Evolutionary conservation across 345 rosid species (phyloP), one percentile per base, ranked within the genome.

Genomic region (Gynandropsis gynandra): DNA sequence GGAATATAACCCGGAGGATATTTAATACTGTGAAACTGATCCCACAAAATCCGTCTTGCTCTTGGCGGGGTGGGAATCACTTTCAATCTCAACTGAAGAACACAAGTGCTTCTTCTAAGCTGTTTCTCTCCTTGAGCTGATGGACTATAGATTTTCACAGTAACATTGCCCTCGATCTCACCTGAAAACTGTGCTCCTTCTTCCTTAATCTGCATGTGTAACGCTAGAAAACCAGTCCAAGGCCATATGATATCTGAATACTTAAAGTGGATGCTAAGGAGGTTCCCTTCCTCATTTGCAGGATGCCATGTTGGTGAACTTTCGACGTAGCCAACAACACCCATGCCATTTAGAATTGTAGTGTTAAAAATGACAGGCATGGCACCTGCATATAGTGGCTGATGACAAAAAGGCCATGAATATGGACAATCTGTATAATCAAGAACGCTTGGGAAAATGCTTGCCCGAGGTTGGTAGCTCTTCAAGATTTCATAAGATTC

Each of bases 1-100:
- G 98, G 98, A 60, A 90, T 90, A 72, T 90, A 90, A 45, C 96
- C 98, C 18, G 98, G 98, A 74, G 98, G 98, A 64, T 90, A 90
- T 55, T 87, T 90, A 43, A 87, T 87, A 73, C 81, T 90, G 58
- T 90, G 98, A 69, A 84, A 90, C 53, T 90, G 98, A 74, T 90
- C 98, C 98, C 98, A 90, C 56, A 90, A 71, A 49, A 90, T 70
- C 24, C 98, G 80, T 72, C 79, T 87, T 18, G 83, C 76, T 64
- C 98, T 82, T 47, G 85, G 79, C 41, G 96, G 98, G 34, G 93
- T 84, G 54, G 96, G 96, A 53, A 82, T 68, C 49, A 90, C 98
- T 65, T 79, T 84, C 47, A 84, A 53, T 77, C 79, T 90, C 73
- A 90, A 54, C 52, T 76, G 92, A 71, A 90, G 89, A 49, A 72